Percentiles rank a stretch among this genome's conserved stretches.
Evolutionary conservation across 2,329 filamentous ascomycete genomes (phyloP).

Genomic region (Ceratocystis colombiana): DNA sequence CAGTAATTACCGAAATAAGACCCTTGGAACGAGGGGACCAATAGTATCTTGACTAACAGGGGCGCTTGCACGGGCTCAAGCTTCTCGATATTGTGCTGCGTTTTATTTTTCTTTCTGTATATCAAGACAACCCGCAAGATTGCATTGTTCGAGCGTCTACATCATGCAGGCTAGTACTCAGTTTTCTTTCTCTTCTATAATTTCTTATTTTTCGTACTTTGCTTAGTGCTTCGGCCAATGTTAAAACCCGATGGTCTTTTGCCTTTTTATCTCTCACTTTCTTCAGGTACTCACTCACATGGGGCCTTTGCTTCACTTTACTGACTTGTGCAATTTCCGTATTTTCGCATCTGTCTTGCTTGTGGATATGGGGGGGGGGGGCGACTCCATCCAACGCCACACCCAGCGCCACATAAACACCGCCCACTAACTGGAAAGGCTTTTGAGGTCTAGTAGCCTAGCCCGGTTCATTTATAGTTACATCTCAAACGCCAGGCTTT

Average conservation of each 20-base stretch:
- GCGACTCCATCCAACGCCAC: too few species aligned
- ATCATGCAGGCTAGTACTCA: not conserved
- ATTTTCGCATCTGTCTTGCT: too few species aligned
- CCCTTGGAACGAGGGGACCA: not conserved
- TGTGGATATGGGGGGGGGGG: too few species aligned
- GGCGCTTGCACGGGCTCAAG: not conserved
- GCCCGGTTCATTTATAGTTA: not conserved
- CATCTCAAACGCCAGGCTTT: slow-evolving; percentile 12
- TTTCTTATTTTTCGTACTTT: not conserved
- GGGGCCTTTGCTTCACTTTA: too few species aligned
- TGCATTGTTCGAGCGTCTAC: slow-evolving; percentile 1
- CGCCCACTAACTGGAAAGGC: too few species aligned
- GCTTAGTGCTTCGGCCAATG: too few species aligned
- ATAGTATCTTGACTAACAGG: not conserved
- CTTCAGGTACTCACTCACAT: too few species aligned
- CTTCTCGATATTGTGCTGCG: not conserved
- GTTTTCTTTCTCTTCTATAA: not conserved
- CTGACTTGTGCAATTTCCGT: too few species aligned
- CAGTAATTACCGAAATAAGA: slow-evolving; percentile 13
- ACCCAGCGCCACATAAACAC: too few species aligned
- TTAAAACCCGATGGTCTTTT: not conserved
- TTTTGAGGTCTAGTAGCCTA: not conserved
- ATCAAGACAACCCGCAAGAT: not conserved
- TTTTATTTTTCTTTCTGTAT: not conserved
- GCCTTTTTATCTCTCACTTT: too few species aligned